phyloP scores from a whole-genome alignment of 2,329 filamentous ascomycete species.

The Chaetomiaceae sp. region DNA sequence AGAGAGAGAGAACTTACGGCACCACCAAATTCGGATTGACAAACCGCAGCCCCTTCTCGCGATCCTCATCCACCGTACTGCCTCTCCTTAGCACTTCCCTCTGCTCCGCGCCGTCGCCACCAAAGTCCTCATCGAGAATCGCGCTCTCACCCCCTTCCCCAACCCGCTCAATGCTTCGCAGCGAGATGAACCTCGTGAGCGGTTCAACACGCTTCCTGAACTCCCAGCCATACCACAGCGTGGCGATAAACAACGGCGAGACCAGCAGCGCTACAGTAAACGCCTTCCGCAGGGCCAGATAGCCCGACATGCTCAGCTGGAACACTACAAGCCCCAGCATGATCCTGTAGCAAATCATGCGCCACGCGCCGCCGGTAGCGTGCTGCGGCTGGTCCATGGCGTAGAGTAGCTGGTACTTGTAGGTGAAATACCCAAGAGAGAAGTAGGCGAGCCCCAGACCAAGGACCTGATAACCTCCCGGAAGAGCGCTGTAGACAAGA shows the following conservation, averaged over 20 bases:
- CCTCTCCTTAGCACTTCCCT: slow-evolving; percentile 46
- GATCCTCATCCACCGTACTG: slow-evolving; percentile 67
- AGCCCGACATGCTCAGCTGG: slow-evolving; percentile 84
- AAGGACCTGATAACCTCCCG: slow-evolving; percentile 73
- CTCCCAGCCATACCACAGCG: slow-evolving; percentile 84
- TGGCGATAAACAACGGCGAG: slow-evolving; percentile 70
- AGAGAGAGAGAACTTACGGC: too few relatives aligned
- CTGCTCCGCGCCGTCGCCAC: slow-evolving; percentile 33
- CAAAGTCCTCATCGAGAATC: slow-evolving; percentile 41
- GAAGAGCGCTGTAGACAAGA: slow-evolving; percentile 86
- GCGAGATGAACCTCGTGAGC: slow-evolving; percentile 84
- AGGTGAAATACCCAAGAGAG: slow-evolving; percentile 76
- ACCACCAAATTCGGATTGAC: slow-evolving; percentile 70
- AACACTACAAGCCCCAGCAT: slow-evolving; percentile 84
- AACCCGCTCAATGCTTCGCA: slow-evolving; percentile 72
- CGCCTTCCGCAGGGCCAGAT: slow-evolving; percentile 70
- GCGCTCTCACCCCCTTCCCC: slow-evolving; percentile 33
- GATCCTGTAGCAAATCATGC: slow-evolving; percentile 91
- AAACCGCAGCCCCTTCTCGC: slow-evolving; percentile 66
- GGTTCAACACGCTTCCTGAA: slow-evolving; percentile 80
- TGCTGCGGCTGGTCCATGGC: slow-evolving; percentile 97
- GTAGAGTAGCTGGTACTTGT: slow-evolving; percentile 97
- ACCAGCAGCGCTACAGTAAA: slow-evolving; percentile 70
- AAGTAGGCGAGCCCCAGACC: slow-evolving; percentile 82
- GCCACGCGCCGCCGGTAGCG: slow-evolving; percentile 89